These are phyloP conservation scores for Elsinoe perseae DNA, from an alignment of 2,329 filamentous ascomycete species.

Conservation along the genomic window DNA sequence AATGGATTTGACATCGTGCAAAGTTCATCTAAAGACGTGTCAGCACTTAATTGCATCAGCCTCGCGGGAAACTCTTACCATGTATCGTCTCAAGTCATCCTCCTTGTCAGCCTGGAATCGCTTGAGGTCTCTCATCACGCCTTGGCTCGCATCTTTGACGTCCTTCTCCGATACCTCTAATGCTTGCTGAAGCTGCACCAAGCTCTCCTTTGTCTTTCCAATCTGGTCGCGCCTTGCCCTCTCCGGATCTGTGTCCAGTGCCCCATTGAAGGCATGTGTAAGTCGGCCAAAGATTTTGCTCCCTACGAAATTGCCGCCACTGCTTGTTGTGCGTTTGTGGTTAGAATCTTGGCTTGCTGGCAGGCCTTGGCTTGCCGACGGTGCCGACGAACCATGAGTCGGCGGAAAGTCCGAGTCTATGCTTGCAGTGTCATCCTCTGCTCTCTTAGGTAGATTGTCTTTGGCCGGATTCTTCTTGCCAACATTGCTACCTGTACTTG, in stretches of 20 bases:
- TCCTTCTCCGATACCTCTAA: conserved; percentile 81
- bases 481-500: conserved; percentile 33
- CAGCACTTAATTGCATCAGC: background rate
- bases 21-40: conserved; percentile 63
- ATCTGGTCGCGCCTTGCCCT: conserved; percentile 86
- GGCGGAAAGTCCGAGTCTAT: conserved; percentile 93
- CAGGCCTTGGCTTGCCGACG: conserved; percentile 67
- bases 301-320: conserved; percentile 71
- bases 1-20: conserved; percentile 85
- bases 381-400: conserved; percentile 55
- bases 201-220: conserved; percentile 85
- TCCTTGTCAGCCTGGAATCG: conserved; percentile 95
- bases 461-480: conserved; percentile 34
- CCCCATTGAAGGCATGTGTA: conserved; percentile 90
- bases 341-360: conserved; percentile 38
- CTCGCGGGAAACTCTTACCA: conserved; percentile 58
- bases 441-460: conserved; percentile 31
- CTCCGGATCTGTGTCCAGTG: conserved; percentile 93
- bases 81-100: conserved; percentile 84
- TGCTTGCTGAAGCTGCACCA: conserved; percentile 82
- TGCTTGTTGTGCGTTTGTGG: conserved; percentile 75
- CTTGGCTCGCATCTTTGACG: conserved; percentile 83
- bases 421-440: conserved; percentile 20
- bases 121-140: conserved; percentile 81
- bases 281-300: conserved; percentile 90